Evolutionary conservation across 257 asterid species (phyloP).

Genomic region (Voacanga thouarsii): DNA sequence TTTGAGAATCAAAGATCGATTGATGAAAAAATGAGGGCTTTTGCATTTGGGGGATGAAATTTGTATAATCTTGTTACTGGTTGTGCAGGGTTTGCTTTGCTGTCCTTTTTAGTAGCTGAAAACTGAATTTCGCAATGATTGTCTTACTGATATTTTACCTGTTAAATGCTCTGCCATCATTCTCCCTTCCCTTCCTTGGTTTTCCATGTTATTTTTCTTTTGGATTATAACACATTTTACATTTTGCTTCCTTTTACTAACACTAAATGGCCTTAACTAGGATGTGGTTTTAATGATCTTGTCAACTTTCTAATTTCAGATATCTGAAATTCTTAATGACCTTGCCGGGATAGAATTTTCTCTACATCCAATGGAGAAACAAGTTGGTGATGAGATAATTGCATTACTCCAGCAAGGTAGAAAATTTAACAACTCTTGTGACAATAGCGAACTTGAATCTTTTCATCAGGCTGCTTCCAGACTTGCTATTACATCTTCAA

Average conservation of each 20-base stretch:
- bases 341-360: slow-evolving; percentile 71
- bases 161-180: neutral
- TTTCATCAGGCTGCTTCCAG: slow-evolving; percentile 91
- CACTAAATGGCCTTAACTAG: neutral
- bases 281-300: slow-evolving; percentile 26
- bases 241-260: neutral
- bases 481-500: slow-evolving; percentile 85
- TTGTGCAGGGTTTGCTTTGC: neutral
- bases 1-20: neutral
- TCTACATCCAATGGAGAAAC: slow-evolving; percentile 77
- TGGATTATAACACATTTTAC: neutral
- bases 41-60: neutral
- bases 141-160: neutral
- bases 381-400: slow-evolving; percentile 83
- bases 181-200: neutral
- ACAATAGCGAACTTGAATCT: slow-evolving; percentile 79
- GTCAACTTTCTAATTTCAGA: slow-evolving; percentile 43
- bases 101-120: neutral
- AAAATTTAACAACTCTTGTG: slow-evolving; percentile 59
- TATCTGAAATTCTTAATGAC: slow-evolving; percentile 66
- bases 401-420: slow-evolving; percentile 88
- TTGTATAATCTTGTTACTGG: neutral
- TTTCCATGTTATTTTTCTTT: neutral
- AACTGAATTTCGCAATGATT: neutral
- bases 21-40: neutral